A percentile compares a stretch with the other conserved stretches of the same genome.
Conservation (phyloP, 2,329 filamentous ascomycete genomes). For the Aspergillus brasiliensis region DNA sequence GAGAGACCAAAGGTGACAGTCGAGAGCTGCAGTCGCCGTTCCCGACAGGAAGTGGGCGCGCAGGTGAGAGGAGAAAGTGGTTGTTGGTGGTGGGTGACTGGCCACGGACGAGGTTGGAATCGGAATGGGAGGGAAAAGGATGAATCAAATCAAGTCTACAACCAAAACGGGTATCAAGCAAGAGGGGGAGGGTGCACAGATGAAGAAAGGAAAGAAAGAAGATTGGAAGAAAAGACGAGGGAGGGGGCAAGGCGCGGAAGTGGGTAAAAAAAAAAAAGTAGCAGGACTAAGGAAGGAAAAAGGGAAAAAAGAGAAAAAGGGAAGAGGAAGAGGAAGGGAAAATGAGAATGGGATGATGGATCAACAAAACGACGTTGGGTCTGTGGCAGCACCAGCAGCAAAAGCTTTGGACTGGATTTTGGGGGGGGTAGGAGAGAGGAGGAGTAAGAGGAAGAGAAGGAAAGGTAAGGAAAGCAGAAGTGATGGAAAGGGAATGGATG, state of each 20-base stretch:
- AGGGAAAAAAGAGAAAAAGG: neutral
- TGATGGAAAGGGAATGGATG: constrained; percentile 9
- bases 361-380: constrained; percentile 8
- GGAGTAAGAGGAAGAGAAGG: constrained; percentile 4
- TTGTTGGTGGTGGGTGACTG: constrained; percentile 14
- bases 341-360: constrained; percentile 8
- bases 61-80: constrained; percentile 26
- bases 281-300: constrained; percentile 16
- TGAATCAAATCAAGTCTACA: constrained; percentile 17
- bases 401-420: neutral
- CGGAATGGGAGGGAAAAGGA: constrained; percentile 29
- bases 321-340: constrained; percentile 9
- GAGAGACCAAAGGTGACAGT: constrained; percentile 14
- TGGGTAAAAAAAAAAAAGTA: constrained; percentile 19
- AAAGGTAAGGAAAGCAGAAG: constrained; percentile 8
- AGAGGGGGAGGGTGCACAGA: neutral
- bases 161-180: constrained; percentile 26
- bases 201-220: neutral
- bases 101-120: constrained; percentile 16
- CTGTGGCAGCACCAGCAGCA: neutral
- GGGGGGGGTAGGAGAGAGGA: neutral
- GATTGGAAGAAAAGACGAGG: constrained; percentile 16
- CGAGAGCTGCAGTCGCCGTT: constrained; percentile 25
- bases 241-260: constrained; percentile 30
- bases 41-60: constrained; percentile 37